Evolutionary conservation across 23 red algal genomes (phyloP).

Genomic region (Gracilaria vermiculophylla): DNA sequence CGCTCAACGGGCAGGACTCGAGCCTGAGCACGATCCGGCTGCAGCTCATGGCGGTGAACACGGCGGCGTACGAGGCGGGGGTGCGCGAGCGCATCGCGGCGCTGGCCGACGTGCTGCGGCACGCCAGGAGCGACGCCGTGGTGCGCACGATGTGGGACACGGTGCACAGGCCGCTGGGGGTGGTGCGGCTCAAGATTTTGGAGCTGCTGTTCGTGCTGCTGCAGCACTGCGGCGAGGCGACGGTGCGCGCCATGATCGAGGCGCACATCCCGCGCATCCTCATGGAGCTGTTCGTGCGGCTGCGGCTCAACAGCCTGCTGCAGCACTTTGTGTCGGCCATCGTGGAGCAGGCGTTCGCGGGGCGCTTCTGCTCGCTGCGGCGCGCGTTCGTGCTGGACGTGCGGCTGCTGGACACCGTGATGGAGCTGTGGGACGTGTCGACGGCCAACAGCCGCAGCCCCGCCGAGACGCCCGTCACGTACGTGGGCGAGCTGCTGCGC

Average conservation of each 20-base stretch:
- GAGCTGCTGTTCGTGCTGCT: slow-evolving; percentile 65
- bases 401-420: slow-evolving; percentile 39
- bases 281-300: slow-evolving; percentile 52
- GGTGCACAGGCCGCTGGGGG: slow-evolving; percentile 56
- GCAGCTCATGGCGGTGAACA: slow-evolving; percentile 63
- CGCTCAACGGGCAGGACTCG: slow-evolving; percentile 68
- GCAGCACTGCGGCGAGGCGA: slow-evolving; percentile 58
- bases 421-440: slow-evolving; percentile 54
- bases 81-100: slow-evolving; percentile 54
- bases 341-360: slow-evolving; percentile 52
- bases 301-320: slow-evolving; percentile 60
- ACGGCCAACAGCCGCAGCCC: not conserved
- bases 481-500: slow-evolving; percentile 49
- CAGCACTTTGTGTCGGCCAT: slow-evolving; percentile 74
- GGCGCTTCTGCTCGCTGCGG: slow-evolving; percentile 11
- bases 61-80: slow-evolving; percentile 58
- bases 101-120: slow-evolving; percentile 33
- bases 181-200: slow-evolving; percentile 73
- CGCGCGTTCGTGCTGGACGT: slow-evolving; percentile 56
- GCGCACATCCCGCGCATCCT: slow-evolving; percentile 68
- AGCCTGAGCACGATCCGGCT: slow-evolving; percentile 69
- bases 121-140: slow-evolving; percentile 22
- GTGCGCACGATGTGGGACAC: slow-evolving; percentile 74
- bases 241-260: slow-evolving; percentile 32
- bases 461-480: slow-evolving; percentile 36